A percentile compares a stretch with the other conserved stretches of the same genome.
Evolutionary conservation across 768 basidiomycete species (phyloP).

Genomic region (Russula sp.): DNA sequence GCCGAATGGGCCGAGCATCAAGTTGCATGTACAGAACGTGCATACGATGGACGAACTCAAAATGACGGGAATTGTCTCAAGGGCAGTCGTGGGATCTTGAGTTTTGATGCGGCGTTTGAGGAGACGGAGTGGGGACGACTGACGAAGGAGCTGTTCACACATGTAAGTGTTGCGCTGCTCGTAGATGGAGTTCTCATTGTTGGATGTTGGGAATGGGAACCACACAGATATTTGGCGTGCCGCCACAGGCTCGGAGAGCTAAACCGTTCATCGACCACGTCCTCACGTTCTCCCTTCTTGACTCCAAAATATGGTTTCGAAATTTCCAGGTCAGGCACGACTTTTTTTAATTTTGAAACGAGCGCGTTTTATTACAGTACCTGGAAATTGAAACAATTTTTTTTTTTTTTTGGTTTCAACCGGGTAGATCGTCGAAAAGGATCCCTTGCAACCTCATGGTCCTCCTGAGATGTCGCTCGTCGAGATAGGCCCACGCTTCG

Average conservation of each 20-base stretch:
- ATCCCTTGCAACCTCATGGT: conserved; percentile 82
- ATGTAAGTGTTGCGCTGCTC: conserved; percentile 51
- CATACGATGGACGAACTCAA: conserved; percentile 99
- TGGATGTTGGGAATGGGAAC: no score
- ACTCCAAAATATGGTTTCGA: conserved; percentile 98
- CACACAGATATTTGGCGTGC: conserved; percentile 88
- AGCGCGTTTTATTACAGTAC: not conserved
- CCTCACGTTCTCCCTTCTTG: conserved; percentile 91
- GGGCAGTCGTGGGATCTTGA: conserved; percentile 87
- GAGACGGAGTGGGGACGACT: conserved; percentile 81
- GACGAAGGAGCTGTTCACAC: conserved; percentile 91
- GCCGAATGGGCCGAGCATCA: conserved; percentile 95
- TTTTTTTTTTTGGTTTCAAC: not conserved
- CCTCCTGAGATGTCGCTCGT: conserved; percentile 84
- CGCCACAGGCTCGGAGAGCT: conserved; percentile 80
- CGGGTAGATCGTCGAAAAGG: conserved; percentile 85
- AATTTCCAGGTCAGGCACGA: conserved; percentile 79
- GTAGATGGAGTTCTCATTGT: no score
- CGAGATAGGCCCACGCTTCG: conserved; percentile 97
- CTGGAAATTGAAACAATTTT: not conserved
- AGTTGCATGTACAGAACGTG: conserved; percentile 96
- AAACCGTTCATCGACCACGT: conserved; percentile 99
- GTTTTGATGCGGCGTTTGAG: conserved; percentile 90
- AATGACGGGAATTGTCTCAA: conserved; percentile 99
- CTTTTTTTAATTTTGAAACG: not conserved